Base-by-base conservation (phyloP, 2,329 filamentous ascomycete species). In the Colletotrichum spaethianum region DNA sequence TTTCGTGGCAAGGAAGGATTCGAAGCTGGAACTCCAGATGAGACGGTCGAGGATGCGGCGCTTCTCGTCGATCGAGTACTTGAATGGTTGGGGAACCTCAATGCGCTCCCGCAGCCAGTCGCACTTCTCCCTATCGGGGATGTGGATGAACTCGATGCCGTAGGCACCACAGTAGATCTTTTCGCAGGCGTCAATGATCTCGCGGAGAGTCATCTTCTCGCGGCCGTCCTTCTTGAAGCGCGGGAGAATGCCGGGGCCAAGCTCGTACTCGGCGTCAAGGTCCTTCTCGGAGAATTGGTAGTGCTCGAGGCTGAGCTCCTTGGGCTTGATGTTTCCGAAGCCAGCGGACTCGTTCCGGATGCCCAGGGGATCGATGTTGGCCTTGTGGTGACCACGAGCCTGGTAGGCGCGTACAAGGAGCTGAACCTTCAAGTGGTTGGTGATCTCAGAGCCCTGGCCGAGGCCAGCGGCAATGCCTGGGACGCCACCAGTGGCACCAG, bases 11-110 rank as follows among this genome's bases (percentile, higher is more conserved):
- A 97, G 87, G 89, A 99, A 99, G 73, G 91, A 86, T 86, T 99
- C 96, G 83, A 99, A 99, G 85, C 94, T 98, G 75, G 95, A 97
- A 82, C 94, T 96, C 96, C 96, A 99, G 83, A 99, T 99, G 75
- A 99, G 88, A 80, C 96, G 94, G 85, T 99, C 96, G 76, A 99
- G 90, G 77, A 99, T 98, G 76, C 96, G 92, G 80, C 96, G 94
- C 91, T 99, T 99, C 89, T 99, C 96, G 79, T 98, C 96, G 72
- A 98, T 93, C 0, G 94, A 97, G 87, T 98, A 98, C 84, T 97
- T 97, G 90, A 97, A 99, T 16, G 96, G 95, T 78, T 93, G 90
- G 56, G 96, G 96, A 63, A 98, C 93, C 86, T 99, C 96, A 78
- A 98, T 89, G 75, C 96, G 94, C 85, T 98, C 94, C 79, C 96